Percentiles rank a stretch among this genome's conserved stretches.
phyloP scores from a whole-genome alignment of 169 alveolate genomes.

The Plasmodium inui region DNA sequence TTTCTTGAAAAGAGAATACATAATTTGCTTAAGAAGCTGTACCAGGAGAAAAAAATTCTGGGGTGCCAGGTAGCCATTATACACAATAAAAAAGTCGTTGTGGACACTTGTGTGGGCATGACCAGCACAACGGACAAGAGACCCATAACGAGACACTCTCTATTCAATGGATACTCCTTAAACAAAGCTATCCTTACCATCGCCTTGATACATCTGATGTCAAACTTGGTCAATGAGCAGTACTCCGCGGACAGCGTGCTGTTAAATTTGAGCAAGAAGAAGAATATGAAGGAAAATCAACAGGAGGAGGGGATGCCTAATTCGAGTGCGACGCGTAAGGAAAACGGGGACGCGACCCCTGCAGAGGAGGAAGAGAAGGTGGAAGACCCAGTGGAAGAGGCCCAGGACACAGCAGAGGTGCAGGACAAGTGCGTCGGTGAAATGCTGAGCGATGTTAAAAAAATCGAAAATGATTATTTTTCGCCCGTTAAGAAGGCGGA shows the following conservation, averaged over 20 bases:
- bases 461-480: conserved; percentile 30
- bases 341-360: conserved; percentile 44
- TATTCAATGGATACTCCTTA: conserved; percentile 81
- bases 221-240: conserved; percentile 58
- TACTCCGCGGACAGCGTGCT: conserved; percentile 71
- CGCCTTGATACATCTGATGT: conserved; percentile 78
- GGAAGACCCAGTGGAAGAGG: conserved; percentile 3
- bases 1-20: conserved; percentile 64
- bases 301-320: conserved; percentile 46
- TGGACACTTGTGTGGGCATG: conserved; percentile 79
- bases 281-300: conserved; percentile 37
- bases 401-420: neutral
- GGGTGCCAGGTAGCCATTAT: conserved; percentile 82
- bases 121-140: conserved; percentile 80
- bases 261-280: conserved; percentile 76
- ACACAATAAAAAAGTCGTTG: conserved; percentile 77
- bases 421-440: neutral
- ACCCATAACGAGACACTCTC: conserved; percentile 80
- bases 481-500: neutral
- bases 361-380: conserved; percentile 13
- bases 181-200: conserved; percentile 77
- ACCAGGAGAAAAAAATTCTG: conserved; percentile 71
- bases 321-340: conserved; percentile 12
- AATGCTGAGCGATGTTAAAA: conserved; percentile 6
- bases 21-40: conserved; percentile 38